A percentile compares a stretch with the other conserved stretches of the same genome.
Evolutionary conservation across 2,329 filamentous ascomycete species (phyloP).

Genomic region (Alternaria ventricosa): DNA sequence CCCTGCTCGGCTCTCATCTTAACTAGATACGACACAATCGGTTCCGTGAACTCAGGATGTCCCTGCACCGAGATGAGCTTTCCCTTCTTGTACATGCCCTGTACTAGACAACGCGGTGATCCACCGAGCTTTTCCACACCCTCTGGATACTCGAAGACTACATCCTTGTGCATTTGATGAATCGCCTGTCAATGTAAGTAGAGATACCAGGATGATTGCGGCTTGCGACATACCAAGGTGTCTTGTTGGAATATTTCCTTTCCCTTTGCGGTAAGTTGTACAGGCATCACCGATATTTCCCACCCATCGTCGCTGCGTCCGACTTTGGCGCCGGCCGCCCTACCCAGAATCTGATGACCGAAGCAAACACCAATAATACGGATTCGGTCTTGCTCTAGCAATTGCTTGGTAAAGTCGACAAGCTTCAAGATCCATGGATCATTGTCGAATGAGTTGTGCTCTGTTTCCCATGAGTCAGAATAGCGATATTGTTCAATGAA

Average conservation of each 20-base stretch:
- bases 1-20: conserved; percentile 68
- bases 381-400: conserved; percentile 68
- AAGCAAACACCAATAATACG: conserved; percentile 84
- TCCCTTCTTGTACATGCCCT: conserved; percentile 75
- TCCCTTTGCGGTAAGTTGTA: conserved; percentile 72
- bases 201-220: background rate
- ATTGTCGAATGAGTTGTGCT: conserved; percentile 75
- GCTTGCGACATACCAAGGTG: conserved; percentile 58
- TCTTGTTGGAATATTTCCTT: conserved; percentile 74
- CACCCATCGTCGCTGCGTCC: conserved; percentile 72
- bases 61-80: conserved; percentile 80
- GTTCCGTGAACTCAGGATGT: conserved; percentile 80
- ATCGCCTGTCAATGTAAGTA: conserved; percentile 60
- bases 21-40: conserved; percentile 74
- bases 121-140: conserved; percentile 69
- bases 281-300: conserved; percentile 78
- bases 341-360: conserved; percentile 82
- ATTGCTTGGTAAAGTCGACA: conserved; percentile 69
- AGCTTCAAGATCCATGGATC: conserved; percentile 78
- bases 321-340: conserved; percentile 73
- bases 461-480: conserved; percentile 48
- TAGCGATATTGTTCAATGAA: background rate
- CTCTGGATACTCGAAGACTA: conserved; percentile 69
- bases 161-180: conserved; percentile 87
- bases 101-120: conserved; percentile 72